Conservation (phyloP, 2,329 filamentous ascomycete species). For the Mycosphaerella arachidis region DNA sequence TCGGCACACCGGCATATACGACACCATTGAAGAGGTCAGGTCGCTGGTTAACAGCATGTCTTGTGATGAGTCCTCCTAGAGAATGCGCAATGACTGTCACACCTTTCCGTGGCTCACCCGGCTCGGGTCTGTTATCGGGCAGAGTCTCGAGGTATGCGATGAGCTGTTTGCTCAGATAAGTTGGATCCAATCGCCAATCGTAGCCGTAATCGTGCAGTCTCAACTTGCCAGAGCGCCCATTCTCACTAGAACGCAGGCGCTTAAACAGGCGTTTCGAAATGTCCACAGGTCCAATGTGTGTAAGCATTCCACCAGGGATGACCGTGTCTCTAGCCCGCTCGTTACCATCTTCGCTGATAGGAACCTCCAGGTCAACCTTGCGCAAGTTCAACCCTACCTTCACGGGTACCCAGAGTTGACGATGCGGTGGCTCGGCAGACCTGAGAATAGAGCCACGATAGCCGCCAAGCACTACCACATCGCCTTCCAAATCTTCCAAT, state of each 20-base stretch:
- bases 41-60: constrained; percentile 78
- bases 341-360: constrained; percentile 72
- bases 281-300: constrained; percentile 86
- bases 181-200: constrained; percentile 86
- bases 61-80: constrained; percentile 79
- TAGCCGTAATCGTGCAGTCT: constrained; percentile 89
- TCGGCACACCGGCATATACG: constrained; percentile 77
- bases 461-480: constrained; percentile 83
- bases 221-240: constrained; percentile 65
- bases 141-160: constrained; percentile 67
- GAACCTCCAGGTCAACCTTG: constrained; percentile 86
- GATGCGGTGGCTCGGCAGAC: constrained; percentile 72
- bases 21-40: constrained; percentile 85
- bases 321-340: constrained; percentile 78
- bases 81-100: constrained; percentile 82
- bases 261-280: constrained; percentile 80
- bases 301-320: constrained; percentile 81
- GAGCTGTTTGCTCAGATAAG: constrained; percentile 67
- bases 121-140: constrained; percentile 64
- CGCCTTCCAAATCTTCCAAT: constrained; percentile 69
- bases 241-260: constrained; percentile 68
- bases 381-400: constrained; percentile 89
- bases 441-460: constrained; percentile 87
- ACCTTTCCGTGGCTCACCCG: constrained; percentile 55
- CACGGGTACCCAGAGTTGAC: constrained; percentile 91